Base-by-base conservation (phyloP, 306 rosid genomes). In the Cicer chorassanicum region DNA sequence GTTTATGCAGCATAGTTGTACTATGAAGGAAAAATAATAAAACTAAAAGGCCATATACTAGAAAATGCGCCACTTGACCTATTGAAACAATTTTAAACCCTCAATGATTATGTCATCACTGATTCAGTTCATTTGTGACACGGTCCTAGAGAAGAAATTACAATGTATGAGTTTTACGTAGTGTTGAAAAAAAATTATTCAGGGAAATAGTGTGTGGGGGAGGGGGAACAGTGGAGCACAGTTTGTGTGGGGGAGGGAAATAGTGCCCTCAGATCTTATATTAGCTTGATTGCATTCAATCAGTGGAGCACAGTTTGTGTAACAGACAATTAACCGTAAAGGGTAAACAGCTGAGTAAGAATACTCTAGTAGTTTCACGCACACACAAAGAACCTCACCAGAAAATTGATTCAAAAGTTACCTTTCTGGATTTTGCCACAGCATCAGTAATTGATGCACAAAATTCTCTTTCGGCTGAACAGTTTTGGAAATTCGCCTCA, bases 371-470 rank as follows among this genome's bases (percentile, higher is more conserved):
- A 38, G 24, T 62, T 62, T 62, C n/a, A 43, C 12, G 6, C 48
- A 36, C 9, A 56, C 38, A 10, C 21, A 65, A 15, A 55, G 77
- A 72, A 59, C 40, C 56, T 8, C 55, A 24, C 36, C 68, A 29
- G 43, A 67, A 57, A 74, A 57, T 65, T 29, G 9, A 41, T 40
- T 42, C 16, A 39, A 57, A 65, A 53, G 74, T 55, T 45, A 86
- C 92, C 90, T 88, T 88, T 82, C 66, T 85, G 9, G 83, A 78
- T 70, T 88, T 88, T 50, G 92, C 84, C 40, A 71, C 84, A 68
- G 84, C 86, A 13, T 75, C 84, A 10, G 82, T 60, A 24, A 82
- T 68, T 11, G 87, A 79, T 24, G 78, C 78, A 43, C 74, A 83
- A 66, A 80, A 74, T 19, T 85, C 83, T 73, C 78, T 79, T 18